phyloP scores from a whole-genome alignment of 192 early-diverging fungal genomes.

The Coemansia sp. region DNA sequence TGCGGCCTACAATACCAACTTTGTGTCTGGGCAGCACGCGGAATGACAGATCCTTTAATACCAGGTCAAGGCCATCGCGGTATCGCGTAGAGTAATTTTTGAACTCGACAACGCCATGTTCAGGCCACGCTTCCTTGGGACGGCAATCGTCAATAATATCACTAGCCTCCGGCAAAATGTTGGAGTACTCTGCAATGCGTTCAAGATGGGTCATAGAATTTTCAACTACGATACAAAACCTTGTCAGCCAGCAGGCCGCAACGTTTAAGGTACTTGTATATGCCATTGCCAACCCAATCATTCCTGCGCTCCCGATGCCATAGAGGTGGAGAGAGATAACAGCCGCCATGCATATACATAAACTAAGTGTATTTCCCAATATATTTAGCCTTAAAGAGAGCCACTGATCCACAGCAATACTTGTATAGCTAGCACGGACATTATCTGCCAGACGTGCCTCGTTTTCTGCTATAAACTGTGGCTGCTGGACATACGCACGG shows the following conservation, averaged over 20 bases:
- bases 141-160: slow-evolving; percentile 61
- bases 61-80: no score
- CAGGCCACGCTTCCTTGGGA: slow-evolving; percentile 70
- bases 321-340: slow-evolving; percentile 59
- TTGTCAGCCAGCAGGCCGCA: slow-evolving; percentile 86
- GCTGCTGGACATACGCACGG: slow-evolving; percentile 59
- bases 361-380: slow-evolving; percentile 73
- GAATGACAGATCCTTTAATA: no score
- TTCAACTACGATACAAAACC: slow-evolving; percentile 70
- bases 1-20: no score
- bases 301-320: slow-evolving; percentile 64
- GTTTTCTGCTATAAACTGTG: slow-evolving; percentile 70
- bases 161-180: slow-evolving; percentile 75
- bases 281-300: slow-evolving; percentile 65
- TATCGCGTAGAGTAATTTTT: no score
- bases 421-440: slow-evolving; percentile 76
- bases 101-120: no score
- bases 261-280: slow-evolving; percentile 61
- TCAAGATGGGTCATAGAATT: slow-evolving; percentile 57
- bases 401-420: slow-evolving; percentile 67
- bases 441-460: slow-evolving; percentile 74
- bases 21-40: no score
- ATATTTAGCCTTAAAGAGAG: slow-evolving; percentile 75
- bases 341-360: slow-evolving; percentile 71
- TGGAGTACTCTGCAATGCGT: slow-evolving; percentile 79